phyloP scores from a whole-genome alignment of 768 basidiomycete genomes.

The Mycena galopus region DNA sequence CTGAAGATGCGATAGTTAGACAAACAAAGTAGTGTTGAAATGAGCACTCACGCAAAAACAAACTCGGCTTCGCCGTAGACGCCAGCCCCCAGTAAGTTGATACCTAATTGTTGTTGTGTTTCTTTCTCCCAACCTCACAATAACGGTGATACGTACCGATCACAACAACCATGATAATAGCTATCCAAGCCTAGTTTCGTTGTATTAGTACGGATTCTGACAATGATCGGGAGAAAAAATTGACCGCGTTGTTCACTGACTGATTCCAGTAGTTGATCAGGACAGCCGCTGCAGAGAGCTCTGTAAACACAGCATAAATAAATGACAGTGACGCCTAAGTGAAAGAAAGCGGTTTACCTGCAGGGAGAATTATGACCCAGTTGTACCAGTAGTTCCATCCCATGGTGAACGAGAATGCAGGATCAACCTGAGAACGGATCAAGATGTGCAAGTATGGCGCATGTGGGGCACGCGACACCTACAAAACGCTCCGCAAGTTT shows the following conservation, averaged over 20 bases:
- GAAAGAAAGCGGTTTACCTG: neutral
- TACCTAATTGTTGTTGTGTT: no score
- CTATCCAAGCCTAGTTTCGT: constrained; percentile 68
- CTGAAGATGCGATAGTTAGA: constrained; percentile 37
- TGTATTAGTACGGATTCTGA: neutral
- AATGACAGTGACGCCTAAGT: no score
- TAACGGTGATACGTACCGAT: neutral
- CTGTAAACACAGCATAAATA: neutral
- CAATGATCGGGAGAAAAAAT: neutral
- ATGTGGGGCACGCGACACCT: neutral
- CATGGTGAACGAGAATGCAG: constrained; percentile 74
- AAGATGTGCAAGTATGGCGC: neutral
- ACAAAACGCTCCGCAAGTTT: constrained; percentile 84
- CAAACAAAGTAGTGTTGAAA: neutral
- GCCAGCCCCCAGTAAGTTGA: constrained; percentile 83
- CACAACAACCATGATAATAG: constrained; percentile 51
- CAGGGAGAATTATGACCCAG: constrained; percentile 53
- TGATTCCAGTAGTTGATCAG: constrained; percentile 81
- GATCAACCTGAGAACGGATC: constrained; percentile 58
- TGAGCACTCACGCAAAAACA: constrained; percentile 74
- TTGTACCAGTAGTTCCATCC: constrained; percentile 71
- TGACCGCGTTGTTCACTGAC: constrained; percentile 67
- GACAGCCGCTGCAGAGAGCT: constrained; percentile 70
- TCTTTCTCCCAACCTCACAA: no score
- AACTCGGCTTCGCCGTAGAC: constrained; percentile 91